A percentile compares a stretch with the other conserved stretches of the same genome.
phyloP scores from a whole-genome alignment of 2,329 filamentous ascomycete genomes.

The Alternaria sp. region DNA sequence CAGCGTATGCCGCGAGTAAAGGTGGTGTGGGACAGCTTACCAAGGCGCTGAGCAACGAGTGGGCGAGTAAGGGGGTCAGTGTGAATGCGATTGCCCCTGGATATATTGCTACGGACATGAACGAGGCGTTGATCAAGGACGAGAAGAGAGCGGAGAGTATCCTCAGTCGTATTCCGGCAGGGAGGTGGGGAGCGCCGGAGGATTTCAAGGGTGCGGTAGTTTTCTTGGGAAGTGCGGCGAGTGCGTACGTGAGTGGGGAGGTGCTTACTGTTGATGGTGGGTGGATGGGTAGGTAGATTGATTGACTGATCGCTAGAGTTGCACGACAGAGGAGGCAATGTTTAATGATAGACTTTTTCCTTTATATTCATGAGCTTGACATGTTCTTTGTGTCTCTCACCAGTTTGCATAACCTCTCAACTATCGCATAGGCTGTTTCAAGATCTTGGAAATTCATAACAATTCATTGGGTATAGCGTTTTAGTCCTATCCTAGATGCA shows the following conservation, averaged over 20 bases:
- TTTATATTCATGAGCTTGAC: background rate
- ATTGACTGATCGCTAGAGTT: background rate
- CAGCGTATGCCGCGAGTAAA: constrained; percentile 86
- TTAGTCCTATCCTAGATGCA: constrained; percentile 5
- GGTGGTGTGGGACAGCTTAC: constrained; percentile 86
- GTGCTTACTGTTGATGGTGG: constrained; percentile 86
- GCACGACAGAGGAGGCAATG: background rate
- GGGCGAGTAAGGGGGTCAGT: constrained; percentile 78
- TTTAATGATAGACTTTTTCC: background rate
- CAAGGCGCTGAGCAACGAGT: constrained; percentile 86
- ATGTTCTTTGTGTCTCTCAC: background rate
- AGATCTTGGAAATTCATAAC: background rate
- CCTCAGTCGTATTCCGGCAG: constrained; percentile 80
- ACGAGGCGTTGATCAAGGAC: constrained; percentile 79
- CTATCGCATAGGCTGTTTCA: background rate
- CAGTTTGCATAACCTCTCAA: background rate
- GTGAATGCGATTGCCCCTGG: constrained; percentile 91
- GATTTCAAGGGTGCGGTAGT: constrained; percentile 88
- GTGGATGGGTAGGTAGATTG: constrained; percentile 81
- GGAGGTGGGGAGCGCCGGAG: constrained; percentile 81
- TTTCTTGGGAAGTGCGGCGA: constrained; percentile 78
- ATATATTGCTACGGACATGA: constrained; percentile 96
- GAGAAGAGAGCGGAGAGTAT: constrained; percentile 75
- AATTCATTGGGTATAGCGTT: constrained; percentile 22
- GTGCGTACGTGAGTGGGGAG: constrained; percentile 83